Evolutionary conservation across 805 yeast species (phyloP).

Genomic region (Metschnikowia hibisci): DNA sequence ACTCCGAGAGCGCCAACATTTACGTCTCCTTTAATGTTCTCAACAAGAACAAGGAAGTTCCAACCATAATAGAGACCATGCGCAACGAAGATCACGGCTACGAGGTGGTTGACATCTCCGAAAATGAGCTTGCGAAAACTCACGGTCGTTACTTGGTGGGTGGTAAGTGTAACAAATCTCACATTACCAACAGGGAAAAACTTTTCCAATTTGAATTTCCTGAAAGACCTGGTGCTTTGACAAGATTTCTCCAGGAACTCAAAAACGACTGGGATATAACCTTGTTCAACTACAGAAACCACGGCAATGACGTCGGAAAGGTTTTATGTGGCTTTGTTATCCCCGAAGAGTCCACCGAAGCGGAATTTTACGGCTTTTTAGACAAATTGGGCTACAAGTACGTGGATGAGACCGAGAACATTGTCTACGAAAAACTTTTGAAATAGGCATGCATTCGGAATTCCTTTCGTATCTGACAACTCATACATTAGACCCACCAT

Average conservation of each 20-base stretch:
- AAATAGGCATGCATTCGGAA: slow-evolving; percentile 11
- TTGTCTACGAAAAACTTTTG: slow-evolving; percentile 80
- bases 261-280: slow-evolving; percentile 87
- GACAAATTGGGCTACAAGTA: slow-evolving; percentile 70
- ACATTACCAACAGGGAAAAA: slow-evolving; percentile 63
- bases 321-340: slow-evolving; percentile 86
- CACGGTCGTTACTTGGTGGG: slow-evolving; percentile 97
- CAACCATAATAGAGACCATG: slow-evolving; percentile 57
- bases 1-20: slow-evolving; percentile 59
- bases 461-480: no score
- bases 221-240: slow-evolving; percentile 93
- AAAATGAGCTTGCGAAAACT: slow-evolving; percentile 90
- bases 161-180: slow-evolving; percentile 58
- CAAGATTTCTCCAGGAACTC: slow-evolving; percentile 68
- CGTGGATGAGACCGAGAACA: slow-evolving; percentile 77
- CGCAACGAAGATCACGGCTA: slow-evolving; percentile 57
- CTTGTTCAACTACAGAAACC: slow-evolving; percentile 93
- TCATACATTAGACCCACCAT: no score
- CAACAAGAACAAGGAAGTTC: slow-evolving; percentile 70
- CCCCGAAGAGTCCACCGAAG: slow-evolving; percentile 61
- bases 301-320: slow-evolving; percentile 92
- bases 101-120: slow-evolving; percentile 76
- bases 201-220: slow-evolving; percentile 90
- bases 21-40: slow-evolving; percentile 84
- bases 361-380: slow-evolving; percentile 64